Evolutionary conservation across 805 yeast species (phyloP).

Genomic region (Debaryomyces maramus): DNA sequence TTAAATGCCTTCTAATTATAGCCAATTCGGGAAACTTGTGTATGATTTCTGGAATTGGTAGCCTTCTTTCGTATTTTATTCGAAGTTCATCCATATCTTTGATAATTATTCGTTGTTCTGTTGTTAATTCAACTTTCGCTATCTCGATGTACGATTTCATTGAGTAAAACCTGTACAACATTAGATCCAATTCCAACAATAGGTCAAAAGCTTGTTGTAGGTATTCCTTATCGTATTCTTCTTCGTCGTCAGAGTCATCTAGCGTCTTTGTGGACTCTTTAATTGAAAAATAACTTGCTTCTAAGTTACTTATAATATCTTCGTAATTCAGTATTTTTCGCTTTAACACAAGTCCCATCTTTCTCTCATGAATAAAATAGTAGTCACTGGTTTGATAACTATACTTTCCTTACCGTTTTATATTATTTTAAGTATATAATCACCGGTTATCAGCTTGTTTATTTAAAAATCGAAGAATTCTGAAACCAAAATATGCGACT

Average conservation of each 20-base stretch:
- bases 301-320: constrained; percentile 15
- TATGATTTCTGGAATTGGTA: constrained; percentile 23
- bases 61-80: constrained; percentile 19
- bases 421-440: no score
- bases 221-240: background rate
- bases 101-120: constrained; percentile 11
- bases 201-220: constrained; percentile 14
- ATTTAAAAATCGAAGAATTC: no score
- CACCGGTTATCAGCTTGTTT: no score
- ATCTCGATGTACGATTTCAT: constrained; percentile 24
- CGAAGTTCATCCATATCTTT: constrained; percentile 16
- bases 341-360: constrained; percentile 13
- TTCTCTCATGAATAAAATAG: no score
- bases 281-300: constrained; percentile 13
- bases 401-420: no score
- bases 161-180: constrained; percentile 25
- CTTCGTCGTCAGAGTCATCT: constrained; percentile 7
- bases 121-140: constrained; percentile 12
- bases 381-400: no score
- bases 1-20: constrained; percentile 27
- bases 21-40: constrained; percentile 22
- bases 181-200: constrained; percentile 26
- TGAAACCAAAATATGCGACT: no score
- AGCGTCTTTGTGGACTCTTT: constrained; percentile 8
- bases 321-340: constrained; percentile 20